Percentiles rank a stretch among this genome's conserved stretches.
phyloP scores from a whole-genome alignment of 208 protist genomes.

The Wallacemonas sp. region DNA sequence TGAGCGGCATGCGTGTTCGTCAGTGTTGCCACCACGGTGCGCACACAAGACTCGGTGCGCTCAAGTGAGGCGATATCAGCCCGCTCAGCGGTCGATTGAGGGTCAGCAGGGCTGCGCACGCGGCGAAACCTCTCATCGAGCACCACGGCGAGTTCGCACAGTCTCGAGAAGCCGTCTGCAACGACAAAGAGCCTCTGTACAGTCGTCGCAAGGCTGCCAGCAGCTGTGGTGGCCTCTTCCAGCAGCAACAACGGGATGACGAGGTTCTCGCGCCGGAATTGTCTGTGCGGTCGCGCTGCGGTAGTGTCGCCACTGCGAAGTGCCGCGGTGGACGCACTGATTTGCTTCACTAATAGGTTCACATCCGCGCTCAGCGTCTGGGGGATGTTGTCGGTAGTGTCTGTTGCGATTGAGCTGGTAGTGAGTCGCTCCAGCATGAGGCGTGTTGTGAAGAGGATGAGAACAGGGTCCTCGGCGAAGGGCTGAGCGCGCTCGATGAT shows the following conservation, averaged over 20 bases:
- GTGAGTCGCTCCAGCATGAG: background rate
- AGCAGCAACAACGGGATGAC: background rate
- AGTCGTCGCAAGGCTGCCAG: background rate
- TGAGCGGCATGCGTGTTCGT: background rate
- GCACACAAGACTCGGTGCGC: background rate
- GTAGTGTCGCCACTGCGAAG: background rate
- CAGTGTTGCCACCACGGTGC: background rate
- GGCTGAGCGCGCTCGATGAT: background rate
- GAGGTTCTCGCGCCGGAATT: background rate
- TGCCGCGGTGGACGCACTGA: background rate
- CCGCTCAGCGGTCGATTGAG: too few relatives aligned
- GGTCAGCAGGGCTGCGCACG: too few relatives aligned
- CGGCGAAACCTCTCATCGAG: background rate
- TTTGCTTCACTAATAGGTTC: background rate
- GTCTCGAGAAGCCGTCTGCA: background rate
- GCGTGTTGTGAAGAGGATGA: background rate
- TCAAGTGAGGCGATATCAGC: background rate
- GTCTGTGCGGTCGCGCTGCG: background rate
- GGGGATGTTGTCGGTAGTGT: background rate
- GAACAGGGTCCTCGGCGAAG: conserved; percentile 1
- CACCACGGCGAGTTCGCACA: conserved; percentile 2
- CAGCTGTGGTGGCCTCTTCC: background rate
- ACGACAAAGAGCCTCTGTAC: background rate
- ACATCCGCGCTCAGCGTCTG: background rate
- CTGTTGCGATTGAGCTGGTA: background rate